phyloP scores from a whole-genome alignment of 345 rosid species.

The Brassica nigra region DNA sequence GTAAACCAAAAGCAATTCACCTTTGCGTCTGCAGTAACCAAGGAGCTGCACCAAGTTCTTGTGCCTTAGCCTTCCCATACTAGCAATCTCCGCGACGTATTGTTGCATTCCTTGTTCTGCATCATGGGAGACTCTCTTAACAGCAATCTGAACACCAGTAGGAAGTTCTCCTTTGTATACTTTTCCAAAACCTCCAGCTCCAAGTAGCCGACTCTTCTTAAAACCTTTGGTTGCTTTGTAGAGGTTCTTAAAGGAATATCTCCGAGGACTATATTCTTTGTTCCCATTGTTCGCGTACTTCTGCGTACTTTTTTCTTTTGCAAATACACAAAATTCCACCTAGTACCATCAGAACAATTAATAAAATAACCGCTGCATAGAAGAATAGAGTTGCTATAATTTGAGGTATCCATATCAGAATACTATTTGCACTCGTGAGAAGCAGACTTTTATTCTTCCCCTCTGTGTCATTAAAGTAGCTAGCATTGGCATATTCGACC shows the following conservation, averaged over 20 bases:
- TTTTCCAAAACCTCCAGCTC: conserved; percentile 35
- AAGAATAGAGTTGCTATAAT: too few relatives aligned
- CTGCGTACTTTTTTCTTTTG: conserved; percentile 28
- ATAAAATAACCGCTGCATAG: too few relatives aligned
- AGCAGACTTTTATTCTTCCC: neutral
- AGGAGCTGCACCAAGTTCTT: neutral
- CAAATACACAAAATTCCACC: conserved; percentile 18
- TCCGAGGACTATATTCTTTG: conserved; percentile 31
- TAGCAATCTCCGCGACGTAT: too few relatives aligned
- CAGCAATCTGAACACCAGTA: neutral
- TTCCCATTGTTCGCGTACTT: conserved; percentile 34
- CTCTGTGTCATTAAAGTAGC: neutral
- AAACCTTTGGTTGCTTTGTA: conserved; percentile 33
- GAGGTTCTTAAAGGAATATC: conserved; percentile 22
- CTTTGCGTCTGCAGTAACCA: neutral
- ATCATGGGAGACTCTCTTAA: too few relatives aligned
- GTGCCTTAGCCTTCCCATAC: too few relatives aligned
- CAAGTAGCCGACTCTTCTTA: conserved; percentile 22
- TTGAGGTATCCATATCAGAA: neutral
- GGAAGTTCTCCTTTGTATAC: neutral
- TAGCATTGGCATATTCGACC: neutral
- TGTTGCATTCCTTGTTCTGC: too few relatives aligned
- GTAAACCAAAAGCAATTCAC: neutral
- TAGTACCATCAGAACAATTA: neutral
- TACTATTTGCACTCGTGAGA: neutral